These are phyloP conservation scores for Cercospora citrullina DNA, from an alignment of 2,329 filamentous ascomycete genomes.

Conservation along the genomic window DNA sequence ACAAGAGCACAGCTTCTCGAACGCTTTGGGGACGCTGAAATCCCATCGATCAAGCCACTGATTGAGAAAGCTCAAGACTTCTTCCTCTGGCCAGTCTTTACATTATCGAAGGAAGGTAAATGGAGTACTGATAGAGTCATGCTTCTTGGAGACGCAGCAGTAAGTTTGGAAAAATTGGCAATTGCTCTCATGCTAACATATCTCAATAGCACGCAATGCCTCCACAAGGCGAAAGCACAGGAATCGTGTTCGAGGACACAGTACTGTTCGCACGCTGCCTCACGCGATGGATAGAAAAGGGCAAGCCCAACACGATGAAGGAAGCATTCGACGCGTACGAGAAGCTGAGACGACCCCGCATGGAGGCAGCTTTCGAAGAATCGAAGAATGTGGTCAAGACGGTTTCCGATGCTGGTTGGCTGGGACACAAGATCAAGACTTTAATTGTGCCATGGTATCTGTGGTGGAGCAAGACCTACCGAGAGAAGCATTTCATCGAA, in stretches of 20 bases:
- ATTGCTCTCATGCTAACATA: conserved; percentile 1
- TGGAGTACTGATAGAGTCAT: conserved; percentile 49
- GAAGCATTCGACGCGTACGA: conserved; percentile 53
- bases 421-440: conserved; percentile 49
- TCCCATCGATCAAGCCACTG: conserved; percentile 41
- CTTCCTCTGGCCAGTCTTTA: conserved; percentile 51
- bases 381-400: conserved; percentile 49
- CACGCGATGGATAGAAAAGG: conserved; percentile 46
- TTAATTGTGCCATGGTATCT: conserved; percentile 50
- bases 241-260: conserved; percentile 55
- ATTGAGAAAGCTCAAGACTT: conserved; percentile 47
- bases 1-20: conserved; percentile 45
- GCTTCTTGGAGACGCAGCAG: conserved; percentile 49
- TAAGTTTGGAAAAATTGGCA: conserved; percentile 23
- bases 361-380: conserved; percentile 50
- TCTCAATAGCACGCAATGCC: conserved; percentile 49
- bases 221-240: conserved; percentile 53
- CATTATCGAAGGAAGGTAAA: conserved; percentile 45
- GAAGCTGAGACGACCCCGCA: conserved; percentile 46
- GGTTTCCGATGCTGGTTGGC: conserved; percentile 48
- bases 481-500: conserved; percentile 49
- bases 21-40: conserved; percentile 44
- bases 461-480: conserved; percentile 45
- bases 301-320: conserved; percentile 41
- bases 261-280: conserved; percentile 51